phyloP scores from a whole-genome alignment of 169 alveolate species.

The Amoebophrya sp. region DNA sequence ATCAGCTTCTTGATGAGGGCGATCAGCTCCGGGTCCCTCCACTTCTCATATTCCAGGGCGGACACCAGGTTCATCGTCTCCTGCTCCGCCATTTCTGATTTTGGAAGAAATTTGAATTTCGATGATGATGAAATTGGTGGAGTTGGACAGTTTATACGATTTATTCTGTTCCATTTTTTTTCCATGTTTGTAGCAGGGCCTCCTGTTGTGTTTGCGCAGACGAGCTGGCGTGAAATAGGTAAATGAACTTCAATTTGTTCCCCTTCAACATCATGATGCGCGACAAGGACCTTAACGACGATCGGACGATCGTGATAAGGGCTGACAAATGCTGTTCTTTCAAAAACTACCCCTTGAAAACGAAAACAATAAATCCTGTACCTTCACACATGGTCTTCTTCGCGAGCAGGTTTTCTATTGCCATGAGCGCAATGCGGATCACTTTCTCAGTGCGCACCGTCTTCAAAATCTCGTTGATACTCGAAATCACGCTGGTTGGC shows the following conservation, averaged over 20 bases:
- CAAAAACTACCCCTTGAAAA: no score
- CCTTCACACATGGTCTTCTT: constrained; percentile 34
- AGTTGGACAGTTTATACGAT: not conserved
- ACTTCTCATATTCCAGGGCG: constrained; percentile 47
- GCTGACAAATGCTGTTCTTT: no score
- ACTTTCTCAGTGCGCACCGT: constrained; percentile 46
- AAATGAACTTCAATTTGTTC: no score
- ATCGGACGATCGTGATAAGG: no score
- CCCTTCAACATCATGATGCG: no score
- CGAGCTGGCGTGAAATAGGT: not conserved
- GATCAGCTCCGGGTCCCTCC: constrained; percentile 49
- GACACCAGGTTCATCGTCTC: constrained; percentile 29
- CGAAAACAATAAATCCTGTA: no score
- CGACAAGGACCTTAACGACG: no score
- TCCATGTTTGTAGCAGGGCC: no score
- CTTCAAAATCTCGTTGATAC: constrained; percentile 37
- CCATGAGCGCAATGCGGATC: constrained; percentile 40
- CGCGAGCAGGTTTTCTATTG: constrained; percentile 35
- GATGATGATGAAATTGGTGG: no score
- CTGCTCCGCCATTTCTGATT: constrained; percentile 2
- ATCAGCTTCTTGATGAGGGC: constrained; percentile 36
- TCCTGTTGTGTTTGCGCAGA: no score
- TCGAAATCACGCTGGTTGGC: not conserved
- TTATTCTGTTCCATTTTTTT: not conserved
- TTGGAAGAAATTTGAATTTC: not conserved